Base-by-base conservation (phyloP, 1,284 basidiomycete species). In the Vanrija humicola region DNA sequence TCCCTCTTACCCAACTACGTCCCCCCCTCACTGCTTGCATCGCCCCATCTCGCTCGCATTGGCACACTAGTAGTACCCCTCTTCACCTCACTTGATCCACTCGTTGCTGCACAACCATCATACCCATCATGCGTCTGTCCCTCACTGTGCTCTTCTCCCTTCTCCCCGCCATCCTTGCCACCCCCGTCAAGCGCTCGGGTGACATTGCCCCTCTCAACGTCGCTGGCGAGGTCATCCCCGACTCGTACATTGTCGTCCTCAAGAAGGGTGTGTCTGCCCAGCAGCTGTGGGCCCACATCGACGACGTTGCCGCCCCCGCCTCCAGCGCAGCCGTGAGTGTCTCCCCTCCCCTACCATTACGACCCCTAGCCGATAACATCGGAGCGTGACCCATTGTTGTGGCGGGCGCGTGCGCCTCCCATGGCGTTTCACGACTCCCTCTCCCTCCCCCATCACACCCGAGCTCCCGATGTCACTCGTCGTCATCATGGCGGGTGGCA, bases 231-330 rank as follows among this genome's bases (percentile, higher is more conserved):
- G 50, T 48, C n/a, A 80, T 94, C 67, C 86, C 90, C 78, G 86
- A 90, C 80, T 87, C 88, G 25, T 97, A 96, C 80, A 91, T 96
- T 59, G 83, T 96, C 74, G 83, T 90, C 73, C 81, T 96, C 68
- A 91, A 89, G 81, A 82, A 86, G 62, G 85, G 83, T 56, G 66
- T 86, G 9, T 79, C 83, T 14, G 66, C 80, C 16, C 74, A 78
- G 19, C 76, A 86, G 52, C 80, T 88, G 70, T 76, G 82, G 64
- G 86, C 86, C 72, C 89, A 94, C 74, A 76, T 90, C 56, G 64
- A 60, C 40, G 59, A 58, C 34, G 63, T 77, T n/a, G 63, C 73
- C 52, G 55, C 21, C 21, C 21, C 21, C 21, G 21, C 21, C 5
- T 55, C 34, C 58, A 64, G 50, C 23, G 56, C 63, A 43, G 65